Percentiles rank a stretch among this genome's conserved stretches.
phyloP scores from a whole-genome alignment of 1,284 basidiomycete genomes.

The Puccinia coronata region DNA sequence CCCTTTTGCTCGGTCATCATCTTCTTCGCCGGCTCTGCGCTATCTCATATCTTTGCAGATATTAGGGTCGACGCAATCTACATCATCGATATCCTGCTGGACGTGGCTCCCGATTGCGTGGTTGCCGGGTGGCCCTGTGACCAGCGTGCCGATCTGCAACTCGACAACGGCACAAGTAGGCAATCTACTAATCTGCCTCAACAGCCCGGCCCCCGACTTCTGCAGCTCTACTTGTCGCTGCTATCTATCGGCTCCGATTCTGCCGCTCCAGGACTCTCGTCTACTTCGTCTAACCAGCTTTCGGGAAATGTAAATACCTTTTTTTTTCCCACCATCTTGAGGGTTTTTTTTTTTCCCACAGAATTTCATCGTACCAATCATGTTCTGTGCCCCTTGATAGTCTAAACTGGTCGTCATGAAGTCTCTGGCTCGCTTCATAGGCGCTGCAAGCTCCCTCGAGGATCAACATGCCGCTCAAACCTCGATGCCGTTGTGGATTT shows the following conservation, averaged over 20 bases:
- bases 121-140: conserved; percentile 68
- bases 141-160: conserved; percentile 15
- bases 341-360: neutral
- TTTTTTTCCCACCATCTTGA: neutral
- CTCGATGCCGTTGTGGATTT: conserved; percentile 41
- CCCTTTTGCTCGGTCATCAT: conserved; percentile 75
- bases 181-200: conserved; percentile 21
- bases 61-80: conserved; percentile 86
- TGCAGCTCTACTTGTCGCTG: conserved; percentile 75
- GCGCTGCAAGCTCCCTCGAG: conserved; percentile 27
- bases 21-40: conserved; percentile 83
- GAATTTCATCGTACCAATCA: neutral
- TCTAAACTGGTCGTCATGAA: conserved; percentile 43
- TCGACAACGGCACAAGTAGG: neutral
- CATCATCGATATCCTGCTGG: conserved; percentile 76
- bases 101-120: conserved; percentile 70
- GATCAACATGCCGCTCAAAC: neutral
- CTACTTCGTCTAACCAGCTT: conserved; percentile 44
- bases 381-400: conserved; percentile 7
- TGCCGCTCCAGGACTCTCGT: conserved; percentile 29
- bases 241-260: conserved; percentile 37
- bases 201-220: conserved; percentile 64
- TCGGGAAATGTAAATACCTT: conserved; percentile 6
- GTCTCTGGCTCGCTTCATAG: conserved; percentile 38
- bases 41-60: conserved; percentile 92